Conservation (phyloP, 441 rosid genomes). For the Pelargonium citronellum region DNA sequence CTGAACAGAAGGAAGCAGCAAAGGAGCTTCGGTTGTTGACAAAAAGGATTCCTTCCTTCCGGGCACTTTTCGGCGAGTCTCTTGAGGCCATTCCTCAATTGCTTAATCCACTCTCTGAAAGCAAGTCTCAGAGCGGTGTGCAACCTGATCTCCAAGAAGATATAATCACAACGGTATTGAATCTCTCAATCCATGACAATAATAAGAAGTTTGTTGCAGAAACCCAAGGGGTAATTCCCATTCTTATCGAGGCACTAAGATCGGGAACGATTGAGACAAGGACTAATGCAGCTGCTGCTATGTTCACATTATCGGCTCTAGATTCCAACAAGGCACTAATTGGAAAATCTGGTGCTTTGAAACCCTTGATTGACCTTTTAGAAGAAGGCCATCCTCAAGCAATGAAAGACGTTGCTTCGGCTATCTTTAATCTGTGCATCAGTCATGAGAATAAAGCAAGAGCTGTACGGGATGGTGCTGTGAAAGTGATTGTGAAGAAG, state of each 20-base stretch:
- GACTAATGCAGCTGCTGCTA: constrained; percentile 86
- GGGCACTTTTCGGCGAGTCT: constrained; percentile 66
- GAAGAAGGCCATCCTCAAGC: constrained; percentile 71
- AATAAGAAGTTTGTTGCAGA: constrained; percentile 87
- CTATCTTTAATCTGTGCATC: constrained; percentile 68
- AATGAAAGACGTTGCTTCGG: constrained; percentile 82
- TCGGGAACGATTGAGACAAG: constrained; percentile 59
- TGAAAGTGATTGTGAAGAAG: constrained; percentile 56
- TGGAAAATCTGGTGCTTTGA: constrained; percentile 68
- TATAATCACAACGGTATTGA: constrained; percentile 71
- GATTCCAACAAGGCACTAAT: constrained; percentile 74
- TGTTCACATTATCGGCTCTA: constrained; percentile 78
- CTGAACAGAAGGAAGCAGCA: constrained; percentile 70
- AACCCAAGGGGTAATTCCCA: constrained; percentile 61
- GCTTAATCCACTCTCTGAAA: constrained; percentile 42
- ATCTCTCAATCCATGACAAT: constrained; percentile 80
- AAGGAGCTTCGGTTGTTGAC: constrained; percentile 72
- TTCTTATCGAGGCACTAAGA: constrained; percentile 59
- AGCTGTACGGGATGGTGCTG: constrained; percentile 77
- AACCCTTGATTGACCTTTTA: constrained; percentile 64
- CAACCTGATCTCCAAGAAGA: constrained; percentile 78
- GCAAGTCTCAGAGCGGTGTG: constrained; percentile 29
- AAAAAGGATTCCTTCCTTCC: constrained; percentile 58
- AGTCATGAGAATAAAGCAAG: constrained; percentile 72
- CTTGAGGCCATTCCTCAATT: constrained; percentile 54